phyloP scores from a whole-genome alignment of 1,284 basidiomycete species.

The Coriolopsis trogii region DNA sequence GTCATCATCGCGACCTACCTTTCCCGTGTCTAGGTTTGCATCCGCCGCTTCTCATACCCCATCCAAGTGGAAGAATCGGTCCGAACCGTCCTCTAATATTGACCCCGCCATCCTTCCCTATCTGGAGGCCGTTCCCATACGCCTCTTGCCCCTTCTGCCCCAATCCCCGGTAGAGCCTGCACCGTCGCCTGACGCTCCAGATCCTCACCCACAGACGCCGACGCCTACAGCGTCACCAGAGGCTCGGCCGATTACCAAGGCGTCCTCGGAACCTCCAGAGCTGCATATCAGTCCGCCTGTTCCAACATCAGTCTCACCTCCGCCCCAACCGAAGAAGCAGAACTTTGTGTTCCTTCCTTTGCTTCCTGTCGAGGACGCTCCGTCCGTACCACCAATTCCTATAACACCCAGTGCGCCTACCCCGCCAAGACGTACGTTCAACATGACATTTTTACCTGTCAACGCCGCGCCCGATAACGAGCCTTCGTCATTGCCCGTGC shows the following conservation, averaged over 20 bases:
- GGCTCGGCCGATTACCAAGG: slow-evolving; percentile 12
- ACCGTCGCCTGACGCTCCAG: slow-evolving; percentile 7
- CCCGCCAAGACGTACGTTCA: slow-evolving; percentile 27
- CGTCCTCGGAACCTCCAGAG: slow-evolving; percentile 15
- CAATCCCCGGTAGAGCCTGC: slow-evolving; percentile 10
- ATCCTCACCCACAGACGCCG: slow-evolving; percentile 17
- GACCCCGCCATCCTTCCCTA: slow-evolving; percentile 36
- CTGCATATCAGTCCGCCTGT: slow-evolving; percentile 11
- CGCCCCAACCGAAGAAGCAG: slow-evolving; percentile 11
- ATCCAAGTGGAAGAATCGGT: slow-evolving; percentile 35
- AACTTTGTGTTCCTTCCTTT: slow-evolving; percentile 33
- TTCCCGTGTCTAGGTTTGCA: slow-evolving; percentile 34
- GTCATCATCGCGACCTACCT: slow-evolving; percentile 22
- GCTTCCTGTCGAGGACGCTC: slow-evolving; percentile 28
- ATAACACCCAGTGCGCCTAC: slow-evolving; percentile 7
- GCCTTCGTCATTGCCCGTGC: slow-evolving; percentile 4
- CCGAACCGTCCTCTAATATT: slow-evolving; percentile 21
- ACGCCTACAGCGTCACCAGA: slow-evolving; percentile 21
- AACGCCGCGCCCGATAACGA: slow-evolving; percentile 19
- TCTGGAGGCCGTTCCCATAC: slow-evolving; percentile 36
- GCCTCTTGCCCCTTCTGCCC: slow-evolving; percentile 34
- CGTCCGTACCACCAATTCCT: slow-evolving; percentile 16
- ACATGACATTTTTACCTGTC: slow-evolving; percentile 35
- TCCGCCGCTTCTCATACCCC: slow-evolving; percentile 30
- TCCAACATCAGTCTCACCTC: slow-evolving; percentile 5